Evolutionary conservation across 2,329 filamentous ascomycete species (phyloP).

Genomic region (Macrophomina tecta): DNA sequence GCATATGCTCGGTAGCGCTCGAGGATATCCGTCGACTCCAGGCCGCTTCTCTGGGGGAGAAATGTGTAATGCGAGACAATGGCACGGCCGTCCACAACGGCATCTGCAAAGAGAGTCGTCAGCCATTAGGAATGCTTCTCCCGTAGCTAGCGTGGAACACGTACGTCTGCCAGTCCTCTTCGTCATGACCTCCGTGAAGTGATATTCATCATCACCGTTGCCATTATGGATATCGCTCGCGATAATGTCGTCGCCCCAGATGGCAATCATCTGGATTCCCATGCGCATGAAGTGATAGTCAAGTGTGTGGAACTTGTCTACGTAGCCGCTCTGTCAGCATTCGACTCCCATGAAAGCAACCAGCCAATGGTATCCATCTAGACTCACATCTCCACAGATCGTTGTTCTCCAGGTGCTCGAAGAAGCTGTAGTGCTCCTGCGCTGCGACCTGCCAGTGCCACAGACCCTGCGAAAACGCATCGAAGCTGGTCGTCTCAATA

Average conservation of each 20-base stretch:
- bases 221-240: conserved; percentile 51
- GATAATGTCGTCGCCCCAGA: conserved; percentile 61
- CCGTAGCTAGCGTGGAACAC: neutral
- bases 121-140: too few relatives aligned
- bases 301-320: conserved; percentile 42
- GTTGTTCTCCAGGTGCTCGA: conserved; percentile 34
- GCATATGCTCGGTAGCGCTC: conserved; percentile 61
- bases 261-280: conserved; percentile 61
- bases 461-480: conserved; percentile 51
- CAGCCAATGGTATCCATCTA: neutral
- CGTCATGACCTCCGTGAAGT: conserved; percentile 48
- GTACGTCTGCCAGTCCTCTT: conserved; percentile 47
- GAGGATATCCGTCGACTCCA: conserved; percentile 61
- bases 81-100: conserved; percentile 61
- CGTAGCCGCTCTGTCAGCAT: neutral
- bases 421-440: conserved; percentile 52
- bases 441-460: conserved; percentile 58
- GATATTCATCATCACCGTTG: conserved; percentile 55
- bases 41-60: conserved; percentile 45
- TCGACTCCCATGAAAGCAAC: neutral
- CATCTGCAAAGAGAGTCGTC: conserved; percentile 30
- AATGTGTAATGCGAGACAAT: conserved; percentile 62
- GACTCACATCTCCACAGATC: conserved; percentile 30
- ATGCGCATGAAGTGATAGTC: conserved; percentile 58
- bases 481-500: conserved; percentile 57